Evolutionary conservation across 371 early-diverging fungal species (phyloP).

Genomic region (Syncephalastrum contaminatum): DNA sequence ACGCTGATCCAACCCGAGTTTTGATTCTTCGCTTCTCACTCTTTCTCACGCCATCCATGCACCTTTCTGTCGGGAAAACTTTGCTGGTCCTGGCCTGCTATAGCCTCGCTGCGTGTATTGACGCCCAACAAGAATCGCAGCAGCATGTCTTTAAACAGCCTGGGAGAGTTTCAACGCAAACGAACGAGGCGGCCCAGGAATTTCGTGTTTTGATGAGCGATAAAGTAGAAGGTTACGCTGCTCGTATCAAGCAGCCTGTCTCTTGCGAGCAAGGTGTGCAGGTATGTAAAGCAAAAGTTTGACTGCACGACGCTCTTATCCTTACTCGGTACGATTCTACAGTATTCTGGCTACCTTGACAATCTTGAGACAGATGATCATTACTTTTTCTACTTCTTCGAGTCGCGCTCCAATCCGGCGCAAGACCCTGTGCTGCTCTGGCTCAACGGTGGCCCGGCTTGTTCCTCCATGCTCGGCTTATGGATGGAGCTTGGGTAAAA

Average conservation of each 20-base stretch:
- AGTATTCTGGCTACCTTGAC: conserved; percentile 62
- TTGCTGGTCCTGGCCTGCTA: too few relatives aligned
- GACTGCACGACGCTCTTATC: too few relatives aligned
- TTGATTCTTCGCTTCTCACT: too few relatives aligned
- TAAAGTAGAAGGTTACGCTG: conserved; percentile 21
- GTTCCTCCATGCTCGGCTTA: conserved; percentile 72
- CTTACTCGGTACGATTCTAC: too few relatives aligned
- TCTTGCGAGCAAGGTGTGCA: conserved; percentile 36
- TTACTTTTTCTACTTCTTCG: conserved; percentile 87
- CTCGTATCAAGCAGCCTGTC: conserved; percentile 28
- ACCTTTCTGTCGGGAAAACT: too few relatives aligned
- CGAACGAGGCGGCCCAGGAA: background rate
- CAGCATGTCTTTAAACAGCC: too few relatives aligned
- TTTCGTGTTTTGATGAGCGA: conserved; percentile 20
- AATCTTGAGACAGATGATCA: conserved; percentile 53
- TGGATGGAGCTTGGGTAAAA: conserved; percentile 74
- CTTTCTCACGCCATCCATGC: too few relatives aligned
- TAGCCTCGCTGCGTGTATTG: too few relatives aligned
- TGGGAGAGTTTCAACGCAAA: too few relatives aligned
- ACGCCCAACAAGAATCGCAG: too few relatives aligned
- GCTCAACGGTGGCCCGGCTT: conserved; percentile 83
- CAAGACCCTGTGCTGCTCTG: conserved; percentile 80
- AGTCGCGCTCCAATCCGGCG: conserved; percentile 66
- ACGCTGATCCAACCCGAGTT: too few relatives aligned
- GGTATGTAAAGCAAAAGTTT: conserved; percentile 14